These are phyloP conservation scores for Flaveria robusta DNA, from an alignment of 129 eudicot species.

Conservation along the genomic window DNA sequence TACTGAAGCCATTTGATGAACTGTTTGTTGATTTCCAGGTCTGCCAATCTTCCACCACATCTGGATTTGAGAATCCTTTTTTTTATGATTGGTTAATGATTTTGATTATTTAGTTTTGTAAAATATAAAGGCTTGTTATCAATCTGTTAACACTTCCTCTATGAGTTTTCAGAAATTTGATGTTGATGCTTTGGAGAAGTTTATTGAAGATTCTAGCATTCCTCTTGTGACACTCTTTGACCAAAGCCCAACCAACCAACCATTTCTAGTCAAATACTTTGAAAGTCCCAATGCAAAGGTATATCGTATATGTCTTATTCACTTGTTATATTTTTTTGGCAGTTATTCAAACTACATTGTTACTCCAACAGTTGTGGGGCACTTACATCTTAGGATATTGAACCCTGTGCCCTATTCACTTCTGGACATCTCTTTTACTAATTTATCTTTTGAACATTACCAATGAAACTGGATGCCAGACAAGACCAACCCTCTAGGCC, in stretches of 20 bases:
- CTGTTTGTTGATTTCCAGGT: slow-evolving; percentile 73
- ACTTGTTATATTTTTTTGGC: neutral
- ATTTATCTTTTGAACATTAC: too few species aligned
- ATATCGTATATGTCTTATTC: slow-evolving; percentile 38
- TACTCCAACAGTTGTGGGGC: neutral
- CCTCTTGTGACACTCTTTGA: slow-evolving; percentile 60
- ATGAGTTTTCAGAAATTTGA: slow-evolving; percentile 54
- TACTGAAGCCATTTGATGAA: slow-evolving; percentile 91
- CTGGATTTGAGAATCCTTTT: neutral
- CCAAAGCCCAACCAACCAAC: slow-evolving; percentile 59
- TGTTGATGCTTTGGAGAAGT: slow-evolving; percentile 74
- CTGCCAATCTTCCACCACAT: slow-evolving; percentile 1
- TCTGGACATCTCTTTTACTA: neutral
- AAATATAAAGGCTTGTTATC: neutral
- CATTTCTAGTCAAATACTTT: slow-evolving; percentile 56
- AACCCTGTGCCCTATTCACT: neutral
- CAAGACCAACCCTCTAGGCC: too few species aligned
- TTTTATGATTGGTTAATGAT: neutral
- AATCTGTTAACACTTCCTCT: slow-evolving; percentile 12
- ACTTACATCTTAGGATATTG: neutral
- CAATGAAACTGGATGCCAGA: too few species aligned
- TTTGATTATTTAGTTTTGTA: neutral
- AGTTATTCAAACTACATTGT: neutral
- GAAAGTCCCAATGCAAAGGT: slow-evolving; percentile 62
- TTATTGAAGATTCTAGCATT: slow-evolving; percentile 52